Base-by-base conservation (phyloP, 2,329 filamentous ascomycete genomes). In the Chrysoporthe deuterocubensis region DNA sequence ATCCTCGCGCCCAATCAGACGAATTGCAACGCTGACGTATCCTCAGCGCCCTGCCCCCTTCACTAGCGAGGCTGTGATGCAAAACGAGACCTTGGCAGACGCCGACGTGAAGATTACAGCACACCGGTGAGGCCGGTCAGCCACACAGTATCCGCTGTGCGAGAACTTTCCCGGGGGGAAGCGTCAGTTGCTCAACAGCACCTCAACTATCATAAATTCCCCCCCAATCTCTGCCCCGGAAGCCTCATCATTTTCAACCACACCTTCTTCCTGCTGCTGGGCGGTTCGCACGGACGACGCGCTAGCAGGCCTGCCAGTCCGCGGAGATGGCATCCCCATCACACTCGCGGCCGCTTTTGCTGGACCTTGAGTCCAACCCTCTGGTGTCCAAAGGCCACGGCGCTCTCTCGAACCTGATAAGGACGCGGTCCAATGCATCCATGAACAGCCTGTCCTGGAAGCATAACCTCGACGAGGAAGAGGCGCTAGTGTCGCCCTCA, bases 241-340 rank as follows among this genome's bases (percentile, higher is more conserved):
- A 34, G 14, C 50, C 16, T 54, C 11, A 34, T 26, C 26, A 34
- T 14, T 7, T 21, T 16, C 14, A 4, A 54, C 13, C 50, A 54
- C 50, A 14, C 13, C 50, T 34, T n/a, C 48, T 63, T n/a, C 61
- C n/a, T 18, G 26, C 13, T 32, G 37, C 26, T 13, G n/a, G n/a
- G 48, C 9, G 37, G 44, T 5, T 26, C 40, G 37, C 50, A 65
- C 40, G 16, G 26, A 18, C 40, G 42, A 34, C 21, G 18, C 88
- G 72, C 83, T 90, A 62, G 90, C 50, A 32, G 26, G 50, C 50
- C 50, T 13, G 21, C 26, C 90, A 34, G 90, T 87, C 79, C 82
- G 85, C 65, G 90, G 89, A 34, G 44, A 76, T 78, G 76, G 70
- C 70, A 14, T 75, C 75, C 32, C 72, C 72, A 43, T 67, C 60